phyloP scores from a whole-genome alignment of 169 alveolate genomes.

The Eimeria maxima region DNA sequence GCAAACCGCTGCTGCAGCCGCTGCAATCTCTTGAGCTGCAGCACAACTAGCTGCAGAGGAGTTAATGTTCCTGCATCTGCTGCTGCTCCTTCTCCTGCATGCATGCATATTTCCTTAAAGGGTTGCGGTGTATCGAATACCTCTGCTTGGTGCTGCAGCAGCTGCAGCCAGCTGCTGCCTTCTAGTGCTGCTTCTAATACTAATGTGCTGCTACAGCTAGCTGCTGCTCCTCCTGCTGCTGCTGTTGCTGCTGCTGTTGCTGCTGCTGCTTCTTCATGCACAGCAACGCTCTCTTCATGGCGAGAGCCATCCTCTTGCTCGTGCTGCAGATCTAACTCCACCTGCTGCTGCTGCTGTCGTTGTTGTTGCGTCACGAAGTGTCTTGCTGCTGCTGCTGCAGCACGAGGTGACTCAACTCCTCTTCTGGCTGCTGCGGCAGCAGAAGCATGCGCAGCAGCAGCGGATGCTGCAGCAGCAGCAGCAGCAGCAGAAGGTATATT shows the following conservation, averaged over 20 bases:
- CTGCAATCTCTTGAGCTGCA: slow-evolving; percentile 13
- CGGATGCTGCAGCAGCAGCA: slow-evolving; percentile 22
- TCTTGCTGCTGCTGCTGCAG: slow-evolving; percentile 51
- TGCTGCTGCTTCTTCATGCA: slow-evolving; percentile 24
- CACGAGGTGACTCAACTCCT: neutral
- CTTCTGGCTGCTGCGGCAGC: neutral
- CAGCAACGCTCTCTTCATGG: neutral
- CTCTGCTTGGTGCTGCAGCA: slow-evolving; percentile 27
- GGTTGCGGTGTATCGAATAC: slow-evolving; percentile 28
- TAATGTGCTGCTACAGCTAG: neutral
- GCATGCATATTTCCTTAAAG: neutral
- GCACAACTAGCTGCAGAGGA: neutral
- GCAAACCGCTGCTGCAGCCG: neutral
- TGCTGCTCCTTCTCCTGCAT: slow-evolving; percentile 13
- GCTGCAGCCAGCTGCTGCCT: neutral
- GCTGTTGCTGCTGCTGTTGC: slow-evolving; percentile 34
- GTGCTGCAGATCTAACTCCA: slow-evolving; percentile 20
- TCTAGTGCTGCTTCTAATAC: neutral
- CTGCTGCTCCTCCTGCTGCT: slow-evolving; percentile 30
- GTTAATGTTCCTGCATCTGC: neutral
- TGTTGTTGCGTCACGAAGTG: slow-evolving; percentile 17
- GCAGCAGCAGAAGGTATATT: neutral
- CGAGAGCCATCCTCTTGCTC: neutral
- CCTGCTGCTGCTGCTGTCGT: slow-evolving; percentile 45
- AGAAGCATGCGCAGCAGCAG: slow-evolving; percentile 1